Evolutionary conservation across 2,329 filamentous ascomycete genomes (phyloP).

Genomic region (Clarireedia paspali): DNA sequence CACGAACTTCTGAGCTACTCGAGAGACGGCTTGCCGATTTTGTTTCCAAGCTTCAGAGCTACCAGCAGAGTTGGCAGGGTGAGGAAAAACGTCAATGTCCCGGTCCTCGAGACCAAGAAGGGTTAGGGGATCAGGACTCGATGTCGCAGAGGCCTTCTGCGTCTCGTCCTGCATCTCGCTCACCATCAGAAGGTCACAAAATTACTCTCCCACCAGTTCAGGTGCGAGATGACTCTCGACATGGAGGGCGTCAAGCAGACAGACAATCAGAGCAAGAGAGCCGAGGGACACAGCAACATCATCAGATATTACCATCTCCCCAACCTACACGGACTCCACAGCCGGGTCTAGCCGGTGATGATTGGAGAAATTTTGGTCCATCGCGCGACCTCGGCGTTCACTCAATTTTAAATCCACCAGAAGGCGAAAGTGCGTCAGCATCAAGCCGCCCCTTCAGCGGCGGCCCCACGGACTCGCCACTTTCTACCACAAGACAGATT

Average conservation of each 20-base stretch:
- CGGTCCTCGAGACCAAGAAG: slow-evolving; percentile 42
- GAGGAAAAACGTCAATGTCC: slow-evolving; percentile 47
- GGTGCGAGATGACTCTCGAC: slow-evolving; percentile 27
- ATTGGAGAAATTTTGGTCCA: slow-evolving; percentile 20
- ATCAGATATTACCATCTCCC: slow-evolving; percentile 18
- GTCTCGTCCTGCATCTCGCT: slow-evolving; percentile 47
- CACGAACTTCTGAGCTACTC: slow-evolving; percentile 24
- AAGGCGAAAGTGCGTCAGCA: slow-evolving; percentile 18
- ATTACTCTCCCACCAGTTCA: slow-evolving; percentile 28
- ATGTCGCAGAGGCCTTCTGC: slow-evolving; percentile 56
- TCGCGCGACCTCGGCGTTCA: slow-evolving; percentile 30
- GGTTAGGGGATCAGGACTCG: slow-evolving; percentile 51
- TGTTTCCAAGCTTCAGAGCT: slow-evolving; percentile 29
- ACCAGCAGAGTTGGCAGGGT: slow-evolving; percentile 30
- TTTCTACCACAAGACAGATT: slow-evolving; percentile 12
- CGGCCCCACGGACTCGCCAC: slow-evolving; percentile 19
- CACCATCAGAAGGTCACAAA: slow-evolving; percentile 28
- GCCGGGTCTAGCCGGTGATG: slow-evolving; percentile 14
- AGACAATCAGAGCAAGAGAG: slow-evolving; percentile 19
- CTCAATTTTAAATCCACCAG: slow-evolving; percentile 31
- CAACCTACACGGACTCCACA: slow-evolving; percentile 18
- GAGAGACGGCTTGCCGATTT: slow-evolving; percentile 27
- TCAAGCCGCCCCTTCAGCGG: slow-evolving; percentile 19
- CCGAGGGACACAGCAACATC: slow-evolving; percentile 14
- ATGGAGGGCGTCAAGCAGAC: slow-evolving; percentile 21